Evolutionary conservation across 768 basidiomycete species (phyloP).

Genomic region (Stropharia rugosoannulata): DNA sequence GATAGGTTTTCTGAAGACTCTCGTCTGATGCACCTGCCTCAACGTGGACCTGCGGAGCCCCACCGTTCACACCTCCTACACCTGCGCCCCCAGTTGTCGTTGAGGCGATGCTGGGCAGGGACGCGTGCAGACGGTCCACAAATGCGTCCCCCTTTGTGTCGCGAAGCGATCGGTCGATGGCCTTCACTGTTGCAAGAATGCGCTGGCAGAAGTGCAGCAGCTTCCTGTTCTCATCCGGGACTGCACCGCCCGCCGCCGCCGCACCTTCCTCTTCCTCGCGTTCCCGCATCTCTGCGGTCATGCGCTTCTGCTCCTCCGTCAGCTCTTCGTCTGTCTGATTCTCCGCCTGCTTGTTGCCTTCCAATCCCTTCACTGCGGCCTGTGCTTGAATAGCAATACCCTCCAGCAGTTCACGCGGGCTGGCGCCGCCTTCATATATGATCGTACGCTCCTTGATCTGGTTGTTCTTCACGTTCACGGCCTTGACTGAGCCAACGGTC

Average conservation of each 20-base stretch:
- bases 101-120: slow-evolving; percentile 70
- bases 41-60: slow-evolving; percentile 22
- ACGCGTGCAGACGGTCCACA: slow-evolving; percentile 71
- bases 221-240: slow-evolving; percentile 75
- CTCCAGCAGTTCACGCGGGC: slow-evolving; percentile 90
- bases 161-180: slow-evolving; percentile 84
- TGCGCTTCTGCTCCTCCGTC: slow-evolving; percentile 89
- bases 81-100: slow-evolving; percentile 31
- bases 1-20: slow-evolving; percentile 64
- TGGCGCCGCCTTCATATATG: slow-evolving; percentile 87
- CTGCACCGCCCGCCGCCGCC: slow-evolving; percentile 11
- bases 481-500: slow-evolving; percentile 72
- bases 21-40: slow-evolving; percentile 66
- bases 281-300: slow-evolving; percentile 66
- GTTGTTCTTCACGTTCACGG: slow-evolving; percentile 54
- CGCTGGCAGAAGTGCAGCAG: slow-evolving; percentile 82
- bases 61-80: no score
- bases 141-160: slow-evolving; percentile 91
- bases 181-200: slow-evolving; percentile 77
- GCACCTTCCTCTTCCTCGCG: slow-evolving; percentile 59
- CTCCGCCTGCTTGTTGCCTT: slow-evolving; percentile 56
- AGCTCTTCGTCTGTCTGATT: slow-evolving; percentile 54
- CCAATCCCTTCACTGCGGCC: slow-evolving; percentile 86
- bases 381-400: slow-evolving; percentile 90
- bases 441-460: slow-evolving; percentile 78